These are phyloP conservation scores for Gracilariopsis chorda DNA, from an alignment of 23 red algal species.

Conservation along the genomic window DNA sequence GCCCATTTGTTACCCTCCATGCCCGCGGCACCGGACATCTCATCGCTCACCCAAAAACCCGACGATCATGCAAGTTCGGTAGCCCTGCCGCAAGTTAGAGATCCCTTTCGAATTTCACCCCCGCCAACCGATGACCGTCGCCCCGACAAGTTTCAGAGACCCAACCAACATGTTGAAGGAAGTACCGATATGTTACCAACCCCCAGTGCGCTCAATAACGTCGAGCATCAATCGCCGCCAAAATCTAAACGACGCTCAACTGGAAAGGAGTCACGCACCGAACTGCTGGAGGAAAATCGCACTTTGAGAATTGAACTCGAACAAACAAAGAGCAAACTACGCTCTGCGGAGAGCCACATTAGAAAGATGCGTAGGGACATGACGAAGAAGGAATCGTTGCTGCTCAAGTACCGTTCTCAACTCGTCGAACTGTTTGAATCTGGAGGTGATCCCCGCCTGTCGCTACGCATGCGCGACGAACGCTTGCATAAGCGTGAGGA, in stretches of 20 bases:
- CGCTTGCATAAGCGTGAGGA: neutral
- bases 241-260: neutral
- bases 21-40: constrained; percentile 2
- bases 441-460: neutral
- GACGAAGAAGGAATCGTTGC: neutral
- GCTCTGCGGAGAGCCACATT: neutral
- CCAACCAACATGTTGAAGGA: neutral
- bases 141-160: neutral
- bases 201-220: neutral
- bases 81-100: neutral
- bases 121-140: neutral
- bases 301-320: constrained; percentile 29
- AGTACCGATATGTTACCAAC: constrained; percentile 14
- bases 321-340: neutral
- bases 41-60: constrained; percentile 29
- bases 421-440: constrained; percentile 22
- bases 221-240: neutral
- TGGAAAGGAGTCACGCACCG: neutral
- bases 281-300: constrained; percentile 53
- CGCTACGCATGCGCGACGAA: neutral
- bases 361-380: neutral
- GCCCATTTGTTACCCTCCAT: neutral
- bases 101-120: neutral
- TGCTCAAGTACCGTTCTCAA: constrained; percentile 34
- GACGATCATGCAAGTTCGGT: constrained; percentile 47